These are phyloP conservation scores for Cajanus cajan DNA, from an alignment of 306 rosid genomes.

Conservation along the genomic window DNA sequence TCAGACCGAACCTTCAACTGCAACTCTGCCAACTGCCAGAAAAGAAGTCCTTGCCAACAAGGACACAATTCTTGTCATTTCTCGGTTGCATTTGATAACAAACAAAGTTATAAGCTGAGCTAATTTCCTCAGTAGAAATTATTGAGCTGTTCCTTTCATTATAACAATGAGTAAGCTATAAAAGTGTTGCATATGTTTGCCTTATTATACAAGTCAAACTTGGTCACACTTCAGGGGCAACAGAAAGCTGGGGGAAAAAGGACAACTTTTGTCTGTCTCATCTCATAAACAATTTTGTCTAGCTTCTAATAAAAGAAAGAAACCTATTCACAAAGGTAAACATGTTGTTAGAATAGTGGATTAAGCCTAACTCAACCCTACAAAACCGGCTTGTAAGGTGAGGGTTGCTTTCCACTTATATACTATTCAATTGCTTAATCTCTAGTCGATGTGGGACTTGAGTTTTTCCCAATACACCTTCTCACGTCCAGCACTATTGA, in stretches of 20 bases:
- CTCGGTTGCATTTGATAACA: slow-evolving; percentile 37
- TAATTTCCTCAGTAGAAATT: slow-evolving; percentile 25
- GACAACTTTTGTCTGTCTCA: neutral
- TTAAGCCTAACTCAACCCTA: no score
- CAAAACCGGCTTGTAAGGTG: no score
- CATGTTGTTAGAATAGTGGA: no score
- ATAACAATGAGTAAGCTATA: slow-evolving; percentile 20
- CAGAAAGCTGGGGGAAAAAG: neutral
- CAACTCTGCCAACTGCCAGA: slow-evolving; percentile 83
- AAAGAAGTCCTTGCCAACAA: slow-evolving; percentile 60
- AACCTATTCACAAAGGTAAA: slow-evolving; percentile 3
- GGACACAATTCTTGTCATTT: slow-evolving; percentile 63
- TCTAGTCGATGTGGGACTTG: no score
- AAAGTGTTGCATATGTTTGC: neutral
- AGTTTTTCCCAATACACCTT: no score
- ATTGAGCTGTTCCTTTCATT: slow-evolving; percentile 7
- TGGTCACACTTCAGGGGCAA: neutral
- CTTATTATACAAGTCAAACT: slow-evolving; percentile 20
- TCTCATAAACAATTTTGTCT: neutral
- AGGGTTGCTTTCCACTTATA: no score
- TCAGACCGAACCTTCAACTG: slow-evolving; percentile 81
- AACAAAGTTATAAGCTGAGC: slow-evolving; percentile 12
- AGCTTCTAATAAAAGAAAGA: slow-evolving; percentile 1
- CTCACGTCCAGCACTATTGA: no score
- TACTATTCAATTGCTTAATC: no score